Conservation (phyloP, 495 filamentous ascomycete species). For the Xylaria sp. region DNA sequence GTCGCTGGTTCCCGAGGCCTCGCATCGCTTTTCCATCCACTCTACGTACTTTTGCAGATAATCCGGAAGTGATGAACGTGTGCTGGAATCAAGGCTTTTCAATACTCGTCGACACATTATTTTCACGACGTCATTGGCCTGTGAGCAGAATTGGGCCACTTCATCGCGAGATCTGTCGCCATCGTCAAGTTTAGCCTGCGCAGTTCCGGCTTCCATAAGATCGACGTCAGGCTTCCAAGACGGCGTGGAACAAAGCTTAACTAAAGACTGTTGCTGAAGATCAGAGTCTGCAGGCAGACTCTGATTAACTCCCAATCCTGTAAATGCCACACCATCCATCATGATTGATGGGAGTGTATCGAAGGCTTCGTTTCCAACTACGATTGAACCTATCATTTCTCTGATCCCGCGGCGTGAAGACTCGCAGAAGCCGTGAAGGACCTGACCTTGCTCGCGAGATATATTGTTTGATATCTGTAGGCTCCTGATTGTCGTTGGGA, state of each 20-base stretch:
- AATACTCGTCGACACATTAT: background rate
- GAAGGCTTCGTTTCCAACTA: slow-evolving; percentile 5
- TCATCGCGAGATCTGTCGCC: background rate
- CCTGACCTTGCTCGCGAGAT: background rate
- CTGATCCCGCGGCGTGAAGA: slow-evolving; percentile 6
- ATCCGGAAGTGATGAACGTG: background rate
- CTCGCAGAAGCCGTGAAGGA: slow-evolving; percentile 1
- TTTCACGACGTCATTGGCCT: background rate
- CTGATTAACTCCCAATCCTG: slow-evolving; percentile 3
- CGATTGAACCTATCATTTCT: slow-evolving; percentile 10
- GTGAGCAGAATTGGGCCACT: background rate
- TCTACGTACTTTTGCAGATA: slow-evolving; percentile 7
- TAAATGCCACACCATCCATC: slow-evolving; percentile 5
- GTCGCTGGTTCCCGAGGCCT: background rate
- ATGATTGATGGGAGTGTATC: background rate
- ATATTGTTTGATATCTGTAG: slow-evolving; percentile 1
- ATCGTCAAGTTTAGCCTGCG: background rate
- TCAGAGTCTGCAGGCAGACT: background rate
- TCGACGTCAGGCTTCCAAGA: slow-evolving; percentile 3
- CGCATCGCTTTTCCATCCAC: slow-evolving; percentile 8
- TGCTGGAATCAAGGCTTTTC: background rate
- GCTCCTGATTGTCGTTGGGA: slow-evolving; percentile 4
- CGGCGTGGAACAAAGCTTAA: slow-evolving; percentile 1
- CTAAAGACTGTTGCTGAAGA: background rate
- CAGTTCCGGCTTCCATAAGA: background rate